Evolutionary conservation across 2,329 filamentous ascomycete genomes (phyloP).

Genomic region (Thielaviopsis euricoi): DNA sequence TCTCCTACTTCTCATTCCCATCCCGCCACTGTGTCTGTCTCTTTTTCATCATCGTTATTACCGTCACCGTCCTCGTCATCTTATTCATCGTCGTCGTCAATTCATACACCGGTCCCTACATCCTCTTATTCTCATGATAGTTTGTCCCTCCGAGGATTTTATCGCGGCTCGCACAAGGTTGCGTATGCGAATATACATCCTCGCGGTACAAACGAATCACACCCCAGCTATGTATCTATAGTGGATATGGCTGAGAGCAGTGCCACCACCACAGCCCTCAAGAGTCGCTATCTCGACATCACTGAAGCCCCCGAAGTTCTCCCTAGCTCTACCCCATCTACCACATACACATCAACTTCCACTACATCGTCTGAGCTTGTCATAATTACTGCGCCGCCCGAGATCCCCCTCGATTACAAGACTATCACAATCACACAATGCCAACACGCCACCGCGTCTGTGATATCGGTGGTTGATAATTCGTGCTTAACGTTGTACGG

Average conservation of each 20-base stretch:
- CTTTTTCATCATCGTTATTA: neutral
- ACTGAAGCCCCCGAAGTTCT: conserved; percentile 1
- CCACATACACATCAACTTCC: neutral
- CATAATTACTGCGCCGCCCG: conserved; percentile 2
- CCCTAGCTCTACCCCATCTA: neutral
- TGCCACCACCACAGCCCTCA: neutral
- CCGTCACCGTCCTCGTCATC: neutral
- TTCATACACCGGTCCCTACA: neutral
- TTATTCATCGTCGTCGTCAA: neutral
- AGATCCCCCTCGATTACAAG: conserved; percentile 5
- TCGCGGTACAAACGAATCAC: neutral
- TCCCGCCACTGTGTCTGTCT: neutral
- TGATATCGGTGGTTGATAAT: neutral
- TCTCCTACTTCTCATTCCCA: neutral
- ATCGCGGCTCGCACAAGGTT: neutral
- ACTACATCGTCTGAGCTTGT: neutral
- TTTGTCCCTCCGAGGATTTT: neutral
- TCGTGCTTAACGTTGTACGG: conserved; percentile 5
- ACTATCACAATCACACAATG: conserved; percentile 9
- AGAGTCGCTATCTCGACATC: conserved; percentile 1
- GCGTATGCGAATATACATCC: neutral
- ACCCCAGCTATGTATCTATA: conserved; percentile 4
- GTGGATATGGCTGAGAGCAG: conserved; percentile 7
- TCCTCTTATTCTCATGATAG: neutral
- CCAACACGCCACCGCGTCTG: neutral